phyloP scores from a whole-genome alignment of 306 rosid species.

The Styphnolobium japonicum region DNA sequence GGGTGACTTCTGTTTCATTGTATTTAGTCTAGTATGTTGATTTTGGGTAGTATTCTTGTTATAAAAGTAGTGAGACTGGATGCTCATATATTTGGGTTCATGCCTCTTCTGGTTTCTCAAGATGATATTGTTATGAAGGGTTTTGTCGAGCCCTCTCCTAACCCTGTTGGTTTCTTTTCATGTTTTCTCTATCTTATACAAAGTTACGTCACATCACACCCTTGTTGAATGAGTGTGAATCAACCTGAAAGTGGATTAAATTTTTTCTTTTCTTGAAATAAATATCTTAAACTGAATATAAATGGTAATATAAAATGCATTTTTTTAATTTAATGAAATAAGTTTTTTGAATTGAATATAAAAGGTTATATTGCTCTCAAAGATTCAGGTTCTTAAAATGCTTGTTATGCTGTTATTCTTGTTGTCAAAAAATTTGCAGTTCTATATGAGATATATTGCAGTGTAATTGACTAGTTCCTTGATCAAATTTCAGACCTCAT shows the following conservation, averaged over 20 bases:
- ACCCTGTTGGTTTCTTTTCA: neutral
- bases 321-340: neutral
- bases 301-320: neutral
- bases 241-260: neutral
- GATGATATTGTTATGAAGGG: slow-evolving; percentile 21
- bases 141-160: neutral
- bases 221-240: neutral
- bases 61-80: neutral
- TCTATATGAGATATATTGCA: slow-evolving; percentile 23
- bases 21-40: neutral
- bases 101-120: slow-evolving; percentile 8
- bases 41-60: slow-evolving; percentile 5
- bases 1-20: neutral
- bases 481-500: slow-evolving; percentile 72
- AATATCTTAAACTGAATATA: neutral
- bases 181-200: neutral
- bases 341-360: neutral
- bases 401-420: slow-evolving; percentile 17
- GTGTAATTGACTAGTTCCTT: slow-evolving; percentile 24
- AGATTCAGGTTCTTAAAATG: neutral
- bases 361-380: neutral
- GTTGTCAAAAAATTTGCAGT: neutral
- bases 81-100: neutral
- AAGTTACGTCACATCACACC: neutral
- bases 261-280: neutral